Base-by-base conservation (phyloP, 805 yeast genomes). In the Nakazawaea wyomingensis region DNA sequence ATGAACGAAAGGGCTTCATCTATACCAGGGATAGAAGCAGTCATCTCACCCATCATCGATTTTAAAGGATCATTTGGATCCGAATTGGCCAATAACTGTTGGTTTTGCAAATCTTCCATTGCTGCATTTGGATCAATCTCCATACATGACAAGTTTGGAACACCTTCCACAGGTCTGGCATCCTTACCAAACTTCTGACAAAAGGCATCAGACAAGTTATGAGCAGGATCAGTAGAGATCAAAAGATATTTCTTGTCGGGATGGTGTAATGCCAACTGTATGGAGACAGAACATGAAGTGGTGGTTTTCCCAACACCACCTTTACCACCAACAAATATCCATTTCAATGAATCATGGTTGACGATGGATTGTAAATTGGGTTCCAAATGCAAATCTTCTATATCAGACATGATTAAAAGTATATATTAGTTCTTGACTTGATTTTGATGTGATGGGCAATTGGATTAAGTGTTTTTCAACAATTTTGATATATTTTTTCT, bases 271-370 rank as follows among this genome's bases (percentile, higher is more conserved):
- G 99, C 97, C 61, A 93, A 76, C 66, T 93, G 98, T 49, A 90
- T 83, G 18, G 99, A 95, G 53, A 93, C 75, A 19, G 97, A 89
- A 37, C 96, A 90, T 1, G 98, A 91, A 3, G 97, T 86, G 20
- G 99, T 93, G 50, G 99, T 93, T 63, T 93, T 93, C 56, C 99
- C 99, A 22, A 93, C 99, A 66, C 99, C 99, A 63, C 99, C 99
- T 71, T 93, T 93, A 54, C 99, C 99, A 52, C 99, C 99, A 34
- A 91, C 98, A 57, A 93, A 93, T 50, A 93, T 83, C 99, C 99
- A 93, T 59, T 85, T 86, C 58, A 93, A 76, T 10, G 84, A 64
- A 21, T 83, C 86, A 48, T 76, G 80, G 22, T 65, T 51, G 41
- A 85, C 68, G 42, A 85, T 66, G 14, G 85, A 80, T 53, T 78